Conservation (phyloP, 139 green algal species). For the Tetratostichococcus sp. region DNA sequence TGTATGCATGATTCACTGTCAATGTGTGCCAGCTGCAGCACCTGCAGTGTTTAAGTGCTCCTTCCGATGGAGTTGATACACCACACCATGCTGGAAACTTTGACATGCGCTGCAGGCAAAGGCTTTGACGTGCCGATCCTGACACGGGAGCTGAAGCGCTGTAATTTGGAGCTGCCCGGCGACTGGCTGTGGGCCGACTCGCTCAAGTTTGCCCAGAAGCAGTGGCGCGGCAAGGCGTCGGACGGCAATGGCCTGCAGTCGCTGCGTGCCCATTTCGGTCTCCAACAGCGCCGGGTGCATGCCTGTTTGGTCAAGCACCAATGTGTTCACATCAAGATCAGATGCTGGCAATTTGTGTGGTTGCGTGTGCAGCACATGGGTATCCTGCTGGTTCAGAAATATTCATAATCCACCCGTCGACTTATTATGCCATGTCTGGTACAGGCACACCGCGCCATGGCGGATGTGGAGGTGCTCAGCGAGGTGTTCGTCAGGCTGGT, state of each 20-base stretch:
- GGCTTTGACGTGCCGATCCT: slow-evolving; percentile 17
- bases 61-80: too few relatives aligned
- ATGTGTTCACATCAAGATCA: too few relatives aligned
- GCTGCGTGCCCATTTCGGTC: slow-evolving; percentile 7
- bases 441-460: slow-evolving; percentile 16
- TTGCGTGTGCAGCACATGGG: too few relatives aligned
- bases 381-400: too few relatives aligned
- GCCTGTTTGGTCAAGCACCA: too few relatives aligned
- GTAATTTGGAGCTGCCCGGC: slow-evolving; percentile 19
- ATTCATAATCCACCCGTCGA: too few relatives aligned
- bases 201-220: slow-evolving; percentile 10
- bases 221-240: background rate
- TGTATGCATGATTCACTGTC: too few relatives aligned
- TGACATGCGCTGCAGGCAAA: background rate
- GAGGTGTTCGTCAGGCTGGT: slow-evolving; percentile 3
- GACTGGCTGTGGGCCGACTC: slow-evolving; percentile 46
- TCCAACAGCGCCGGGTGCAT: background rate
- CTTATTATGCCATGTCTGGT: too few relatives aligned
- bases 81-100: too few relatives aligned
- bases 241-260: background rate
- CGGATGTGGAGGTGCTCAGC: slow-evolving; percentile 11
- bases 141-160: background rate
- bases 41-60: too few relatives aligned
- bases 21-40: too few relatives aligned
- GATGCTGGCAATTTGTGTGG: too few relatives aligned